These are phyloP conservation scores for Mariannaea sp. DNA, from an alignment of 2,329 filamentous ascomycete genomes.

Conservation along the genomic window DNA sequence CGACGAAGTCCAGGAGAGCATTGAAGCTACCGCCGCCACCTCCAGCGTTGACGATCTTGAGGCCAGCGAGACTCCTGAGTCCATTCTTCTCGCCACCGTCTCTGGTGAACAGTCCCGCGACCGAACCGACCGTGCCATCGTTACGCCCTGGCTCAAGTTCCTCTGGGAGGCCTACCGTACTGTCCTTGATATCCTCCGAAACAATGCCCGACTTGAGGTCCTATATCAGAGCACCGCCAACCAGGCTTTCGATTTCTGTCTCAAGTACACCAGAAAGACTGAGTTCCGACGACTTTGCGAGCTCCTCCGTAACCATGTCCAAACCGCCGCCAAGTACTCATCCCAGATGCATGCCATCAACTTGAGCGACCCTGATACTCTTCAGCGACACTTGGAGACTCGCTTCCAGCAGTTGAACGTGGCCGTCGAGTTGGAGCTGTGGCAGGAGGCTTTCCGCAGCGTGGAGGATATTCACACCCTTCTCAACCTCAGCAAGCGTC, in stretches of 20 bases:
- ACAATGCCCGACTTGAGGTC: constrained; percentile 95
- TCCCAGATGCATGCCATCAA: constrained; percentile 99
- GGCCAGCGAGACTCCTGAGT: constrained; percentile 96
- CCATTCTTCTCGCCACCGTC: constrained; percentile 94
- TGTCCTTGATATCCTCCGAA: constrained; percentile 96
- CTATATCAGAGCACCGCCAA: constrained; percentile 98
- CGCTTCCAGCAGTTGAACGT: constrained; percentile 99
- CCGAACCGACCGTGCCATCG: constrained; percentile 95
- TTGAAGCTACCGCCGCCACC: constrained; percentile 69
- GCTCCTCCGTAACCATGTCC: constrained; percentile 95
- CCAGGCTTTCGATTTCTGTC: constrained; percentile 98
- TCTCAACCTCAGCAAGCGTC: constrained; percentile 95
- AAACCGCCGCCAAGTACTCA: constrained; percentile 98
- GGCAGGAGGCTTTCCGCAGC: constrained; percentile 99
- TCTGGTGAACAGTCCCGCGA: constrained; percentile 97
- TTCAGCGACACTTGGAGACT: constrained; percentile 96
- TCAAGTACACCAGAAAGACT: constrained; percentile 97
- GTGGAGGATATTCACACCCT: constrained; percentile 99
- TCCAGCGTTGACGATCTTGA: constrained; percentile 92
- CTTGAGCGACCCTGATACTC: constrained; percentile 93
- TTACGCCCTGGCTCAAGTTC: constrained; percentile 99
- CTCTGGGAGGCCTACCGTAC: constrained; percentile 99
- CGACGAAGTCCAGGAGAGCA: constrained; percentile 87
- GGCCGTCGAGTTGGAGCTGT: constrained; percentile 94
- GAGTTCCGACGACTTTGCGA: constrained; percentile 99